Conservation (phyloP, 345 rosid species). For the Populus deltoides region DNA sequence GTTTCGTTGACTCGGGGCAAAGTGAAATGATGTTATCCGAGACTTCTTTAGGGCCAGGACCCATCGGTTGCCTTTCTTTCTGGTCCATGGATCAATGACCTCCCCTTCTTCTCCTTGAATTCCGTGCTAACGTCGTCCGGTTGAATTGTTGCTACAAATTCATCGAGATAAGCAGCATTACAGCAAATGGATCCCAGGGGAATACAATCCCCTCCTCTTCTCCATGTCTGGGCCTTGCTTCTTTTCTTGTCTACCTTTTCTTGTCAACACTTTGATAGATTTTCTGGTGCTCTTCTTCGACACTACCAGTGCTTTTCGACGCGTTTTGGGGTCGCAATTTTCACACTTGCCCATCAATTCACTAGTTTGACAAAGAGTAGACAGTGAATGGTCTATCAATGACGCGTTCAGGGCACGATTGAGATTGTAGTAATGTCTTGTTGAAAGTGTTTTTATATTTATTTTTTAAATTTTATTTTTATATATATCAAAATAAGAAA, state of each 20-base stretch:
- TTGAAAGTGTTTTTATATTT: too few species aligned
- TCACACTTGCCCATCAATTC: neutral
- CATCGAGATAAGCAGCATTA: neutral
- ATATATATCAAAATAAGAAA: too few species aligned
- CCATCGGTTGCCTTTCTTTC: neutral
- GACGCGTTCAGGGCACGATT: neutral
- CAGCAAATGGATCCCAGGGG: neutral
- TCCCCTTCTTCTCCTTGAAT: neutral
- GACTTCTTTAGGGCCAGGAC: neutral
- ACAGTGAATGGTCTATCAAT: neutral
- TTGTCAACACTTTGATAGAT: neutral
- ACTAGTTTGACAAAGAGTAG: neutral
- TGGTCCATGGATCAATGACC: neutral
- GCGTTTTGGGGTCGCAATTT: neutral
- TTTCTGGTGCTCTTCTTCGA: neutral
- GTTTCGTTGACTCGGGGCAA: neutral
- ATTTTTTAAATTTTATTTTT: too few species aligned
- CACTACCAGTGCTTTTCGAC: neutral
- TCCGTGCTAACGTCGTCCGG: too few species aligned
- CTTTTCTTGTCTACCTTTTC: conserved; percentile 4
- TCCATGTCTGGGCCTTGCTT: neutral
- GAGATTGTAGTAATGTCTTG: too few species aligned
- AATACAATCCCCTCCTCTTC: neutral
- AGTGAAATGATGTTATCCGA: neutral
- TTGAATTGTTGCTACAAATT: neutral